These are phyloP conservation scores for Chamaecyparis obtusa DNA, from an alignment of 75 land plant genomes.

Conservation along the genomic window DNA sequence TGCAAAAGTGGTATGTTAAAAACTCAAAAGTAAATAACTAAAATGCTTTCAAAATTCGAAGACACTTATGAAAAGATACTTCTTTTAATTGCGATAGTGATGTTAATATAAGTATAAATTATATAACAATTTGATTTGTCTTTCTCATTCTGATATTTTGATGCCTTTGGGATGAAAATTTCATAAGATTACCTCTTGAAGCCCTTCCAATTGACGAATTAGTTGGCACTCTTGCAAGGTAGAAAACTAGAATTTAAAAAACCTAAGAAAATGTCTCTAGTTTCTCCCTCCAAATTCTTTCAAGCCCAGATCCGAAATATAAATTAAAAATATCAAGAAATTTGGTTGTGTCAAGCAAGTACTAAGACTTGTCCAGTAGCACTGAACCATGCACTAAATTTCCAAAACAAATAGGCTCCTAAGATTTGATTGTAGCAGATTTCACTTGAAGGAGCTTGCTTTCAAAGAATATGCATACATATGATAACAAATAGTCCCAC, in stretches of 20 bases:
- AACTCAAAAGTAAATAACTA: too few relatives aligned
- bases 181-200: neutral
- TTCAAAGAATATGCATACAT: neutral
- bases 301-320: too few relatives aligned
- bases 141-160: neutral
- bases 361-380: neutral
- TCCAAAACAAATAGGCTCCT: neutral
- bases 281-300: too few relatives aligned
- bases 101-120: too few relatives aligned
- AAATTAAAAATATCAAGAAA: too few relatives aligned
- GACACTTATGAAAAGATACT: too few relatives aligned
- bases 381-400: neutral
- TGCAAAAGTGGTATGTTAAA: neutral
- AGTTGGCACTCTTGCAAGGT: neutral
- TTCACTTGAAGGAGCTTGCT: neutral
- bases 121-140: too few relatives aligned
- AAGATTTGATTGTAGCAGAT: too few relatives aligned
- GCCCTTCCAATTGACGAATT: neutral
- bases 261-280: neutral
- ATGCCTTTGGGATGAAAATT: neutral
- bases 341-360: neutral
- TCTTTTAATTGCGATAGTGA: too few relatives aligned
- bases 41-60: too few relatives aligned
- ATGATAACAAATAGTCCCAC: neutral
- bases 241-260: neutral